Base-by-base conservation (phyloP, 257 asterid species). In the Thymus quinquecostatus region DNA sequence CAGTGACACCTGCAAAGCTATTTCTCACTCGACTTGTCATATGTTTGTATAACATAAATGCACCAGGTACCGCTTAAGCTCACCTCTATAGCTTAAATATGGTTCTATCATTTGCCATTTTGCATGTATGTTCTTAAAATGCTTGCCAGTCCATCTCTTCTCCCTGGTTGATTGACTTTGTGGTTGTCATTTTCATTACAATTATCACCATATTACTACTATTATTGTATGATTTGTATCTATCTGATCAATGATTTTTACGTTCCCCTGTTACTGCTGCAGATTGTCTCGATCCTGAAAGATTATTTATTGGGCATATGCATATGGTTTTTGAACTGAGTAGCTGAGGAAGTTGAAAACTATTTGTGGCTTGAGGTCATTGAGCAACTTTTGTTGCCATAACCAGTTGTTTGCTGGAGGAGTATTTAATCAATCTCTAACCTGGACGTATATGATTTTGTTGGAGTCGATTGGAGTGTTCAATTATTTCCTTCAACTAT, bases 271-370 rank as follows among this genome's bases (percentile, higher is more conserved):
- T 29, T 47, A 40, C 21, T 56, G 50, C 56, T 74, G 73, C 81
- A 78, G 85, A 66, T 62, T 74, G 57, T 57, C 54, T 9, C 60
- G 4, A 59, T 72, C 61, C 72, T 47, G 54, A 66, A 77, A 69
- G 66, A 44, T 60, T 60, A 28, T 60, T 10, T 11, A 45, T 2
- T 66, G 61, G 48, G 56, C 57, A 32, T 60, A 72, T 59, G 56
- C 57, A 32, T 60, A 72, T 59, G 66, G 64, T 41, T 72, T 38
- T 71, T 60, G n/a, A 34, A 61, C 30, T 8, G 38, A 53, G 66
- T 45, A 51, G 60, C 68, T 55, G 30, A 68, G 50, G 56, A 53
- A 54, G 72, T 51, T 59, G 32, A 27, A 30, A 64, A 33, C 44
- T 14, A 4, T 11, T 47, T 1, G 8, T 34, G 65, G 54, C 60